Percentiles rank a stretch among this genome's conserved stretches.
These are phyloP conservation scores for Spraguea lophii DNA, from an alignment of 371 early-diverging fungal genomes.

Conservation along the genomic window DNA sequence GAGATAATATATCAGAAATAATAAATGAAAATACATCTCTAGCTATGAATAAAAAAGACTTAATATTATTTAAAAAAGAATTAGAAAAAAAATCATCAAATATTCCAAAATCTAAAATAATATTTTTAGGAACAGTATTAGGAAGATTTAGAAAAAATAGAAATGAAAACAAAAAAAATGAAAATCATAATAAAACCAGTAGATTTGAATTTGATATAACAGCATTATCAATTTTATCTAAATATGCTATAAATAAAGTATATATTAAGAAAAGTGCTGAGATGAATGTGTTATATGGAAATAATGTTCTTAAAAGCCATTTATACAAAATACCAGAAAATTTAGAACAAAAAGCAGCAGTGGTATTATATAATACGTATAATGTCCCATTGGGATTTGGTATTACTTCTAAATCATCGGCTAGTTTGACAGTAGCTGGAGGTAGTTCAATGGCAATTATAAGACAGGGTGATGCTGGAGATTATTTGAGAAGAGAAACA, in stretches of 20 bases:
- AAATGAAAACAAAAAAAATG: no score
- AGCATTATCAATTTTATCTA: constrained; percentile 65
- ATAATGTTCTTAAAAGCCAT: constrained; percentile 90
- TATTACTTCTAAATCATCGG: constrained; percentile 70
- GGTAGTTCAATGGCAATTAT: constrained; percentile 79
- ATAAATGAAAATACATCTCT: no score
- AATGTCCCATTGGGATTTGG: constrained; percentile 92
- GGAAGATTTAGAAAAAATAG: no score
- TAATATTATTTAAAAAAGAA: no score
- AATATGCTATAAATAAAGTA: constrained; percentile 77
- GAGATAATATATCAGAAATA: no score
- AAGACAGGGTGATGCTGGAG: constrained; percentile 92
- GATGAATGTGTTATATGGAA: constrained; percentile 94
- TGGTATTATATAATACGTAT: constrained; percentile 70
- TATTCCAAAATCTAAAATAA: no score
- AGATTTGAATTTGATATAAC: no score
- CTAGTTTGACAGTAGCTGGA: constrained; percentile 65
- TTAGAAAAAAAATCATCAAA: no score
- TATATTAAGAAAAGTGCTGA: constrained; percentile 96
- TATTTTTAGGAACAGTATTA: no score
- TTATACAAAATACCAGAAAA: constrained; percentile 79
- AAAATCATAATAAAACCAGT: no score
- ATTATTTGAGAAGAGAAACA: constrained; percentile 54
- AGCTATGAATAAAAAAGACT: no score
- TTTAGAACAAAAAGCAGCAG: constrained; percentile 84